A percentile compares a stretch with the other conserved stretches of the same genome.
These are phyloP conservation scores for Tricholoma sp. DNA, from an alignment of 768 basidiomycete species.

Conservation along the genomic window DNA sequence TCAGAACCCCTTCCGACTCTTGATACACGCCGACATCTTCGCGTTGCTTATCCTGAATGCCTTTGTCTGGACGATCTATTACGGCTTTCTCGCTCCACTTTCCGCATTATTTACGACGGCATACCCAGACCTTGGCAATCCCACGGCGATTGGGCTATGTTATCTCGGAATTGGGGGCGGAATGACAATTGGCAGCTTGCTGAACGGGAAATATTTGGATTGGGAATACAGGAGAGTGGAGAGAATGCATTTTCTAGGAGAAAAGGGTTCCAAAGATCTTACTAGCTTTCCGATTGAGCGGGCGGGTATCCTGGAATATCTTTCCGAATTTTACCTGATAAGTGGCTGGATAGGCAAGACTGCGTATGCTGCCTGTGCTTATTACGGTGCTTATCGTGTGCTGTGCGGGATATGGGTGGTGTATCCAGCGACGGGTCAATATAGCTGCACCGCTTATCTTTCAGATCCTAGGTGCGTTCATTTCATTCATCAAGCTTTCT, in stretches of 20 bases:
- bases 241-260: constrained; percentile 18
- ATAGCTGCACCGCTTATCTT: too few relatives aligned
- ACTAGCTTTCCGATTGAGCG: constrained; percentile 54
- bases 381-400: too few relatives aligned
- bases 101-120: constrained; percentile 53
- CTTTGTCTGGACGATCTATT: constrained; percentile 49
- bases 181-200: constrained; percentile 52
- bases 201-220: constrained; percentile 58
- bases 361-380: too few relatives aligned
- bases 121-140: too few relatives aligned
- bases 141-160: constrained; percentile 72
- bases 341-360: constrained; percentile 32
- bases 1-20: constrained; percentile 50
- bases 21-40: constrained; percentile 52
- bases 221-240: constrained; percentile 48
- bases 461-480: constrained; percentile 34
- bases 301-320: constrained; percentile 16
- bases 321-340: too few relatives aligned
- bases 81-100: constrained; percentile 53
- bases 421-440: too few relatives aligned
- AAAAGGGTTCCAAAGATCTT: constrained; percentile 17
- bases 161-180: constrained; percentile 76
- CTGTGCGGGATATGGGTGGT: too few relatives aligned
- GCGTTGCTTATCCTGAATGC: constrained; percentile 48
- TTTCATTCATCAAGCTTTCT: background rate